Evolutionary conservation across 2,329 filamentous ascomycete species (phyloP).

Genomic region (Aspergillus pseudonomiae): DNA sequence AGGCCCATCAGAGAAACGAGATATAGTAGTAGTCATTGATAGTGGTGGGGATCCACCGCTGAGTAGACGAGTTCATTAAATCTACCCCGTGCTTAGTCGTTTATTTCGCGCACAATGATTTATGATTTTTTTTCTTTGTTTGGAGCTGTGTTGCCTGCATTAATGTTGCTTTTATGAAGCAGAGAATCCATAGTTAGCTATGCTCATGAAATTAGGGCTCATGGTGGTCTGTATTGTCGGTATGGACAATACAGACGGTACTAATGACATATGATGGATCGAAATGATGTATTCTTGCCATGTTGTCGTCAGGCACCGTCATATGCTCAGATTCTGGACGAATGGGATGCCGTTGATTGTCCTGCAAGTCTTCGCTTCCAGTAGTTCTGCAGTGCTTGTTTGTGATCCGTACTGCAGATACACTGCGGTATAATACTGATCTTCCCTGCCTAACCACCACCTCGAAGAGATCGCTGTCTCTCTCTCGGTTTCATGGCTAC

Average conservation of each 20-base stretch:
- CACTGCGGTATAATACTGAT: background rate
- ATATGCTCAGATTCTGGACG: background rate
- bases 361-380: background rate
- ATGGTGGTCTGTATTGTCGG: background rate
- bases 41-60: background rate
- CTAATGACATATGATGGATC: background rate
- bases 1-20: background rate
- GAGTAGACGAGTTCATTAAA: background rate
- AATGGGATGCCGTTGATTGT: background rate
- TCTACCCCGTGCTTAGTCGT: background rate
- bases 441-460: background rate
- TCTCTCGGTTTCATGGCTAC: background rate
- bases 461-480: background rate
- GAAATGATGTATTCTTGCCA: background rate
- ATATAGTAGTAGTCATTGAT: background rate
- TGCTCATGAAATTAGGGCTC: background rate
- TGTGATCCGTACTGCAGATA: background rate
- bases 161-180: too few relatives aligned
- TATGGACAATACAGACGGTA: background rate
- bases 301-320: background rate
- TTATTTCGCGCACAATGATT: background rate
- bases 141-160: too few relatives aligned
- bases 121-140: background rate
- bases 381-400: too few relatives aligned
- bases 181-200: too few relatives aligned